Percentiles rank a stretch among this genome's conserved stretches.
Evolutionary conservation across 139 green algal species (phyloP).

Genomic region (Chlorella sp.): DNA sequence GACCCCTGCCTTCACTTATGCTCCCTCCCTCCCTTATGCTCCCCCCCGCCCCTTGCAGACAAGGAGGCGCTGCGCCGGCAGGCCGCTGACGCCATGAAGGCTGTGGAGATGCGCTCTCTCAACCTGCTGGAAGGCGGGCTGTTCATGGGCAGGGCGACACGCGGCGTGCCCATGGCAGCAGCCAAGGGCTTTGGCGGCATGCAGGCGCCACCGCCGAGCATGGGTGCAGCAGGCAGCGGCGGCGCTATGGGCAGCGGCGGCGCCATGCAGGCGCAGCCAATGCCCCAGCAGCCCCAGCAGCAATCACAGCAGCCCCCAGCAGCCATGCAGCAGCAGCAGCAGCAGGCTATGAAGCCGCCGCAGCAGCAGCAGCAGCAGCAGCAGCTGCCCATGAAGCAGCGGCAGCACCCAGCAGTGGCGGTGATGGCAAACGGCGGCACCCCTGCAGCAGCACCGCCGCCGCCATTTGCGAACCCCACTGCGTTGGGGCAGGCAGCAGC

Average conservation of each 20-base stretch:
- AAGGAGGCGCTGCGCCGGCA: conserved; percentile 48
- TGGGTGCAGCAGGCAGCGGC: background rate
- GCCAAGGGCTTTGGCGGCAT: conserved; percentile 11
- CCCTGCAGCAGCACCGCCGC: background rate
- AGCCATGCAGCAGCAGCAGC: background rate
- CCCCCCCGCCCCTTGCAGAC: conserved; percentile 6
- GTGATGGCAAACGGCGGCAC: background rate
- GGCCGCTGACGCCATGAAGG: conserved; percentile 57
- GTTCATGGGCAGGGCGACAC: background rate
- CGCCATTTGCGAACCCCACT: background rate
- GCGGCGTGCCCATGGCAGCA: conserved; percentile 39
- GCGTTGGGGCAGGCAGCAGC: background rate
- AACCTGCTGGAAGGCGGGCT: conserved; percentile 45
- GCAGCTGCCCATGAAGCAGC: background rate
- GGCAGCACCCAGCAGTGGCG: background rate
- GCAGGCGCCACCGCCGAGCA: background rate
- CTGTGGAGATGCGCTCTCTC: conserved; percentile 57
- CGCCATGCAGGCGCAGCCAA: background rate
- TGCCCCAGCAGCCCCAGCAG: background rate
- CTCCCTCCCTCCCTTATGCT: background rate
- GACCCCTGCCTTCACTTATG: background rate
- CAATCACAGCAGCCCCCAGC: background rate
- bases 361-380: background rate
- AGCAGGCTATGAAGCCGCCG: background rate
- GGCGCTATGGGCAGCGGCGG: background rate